A percentile compares a stretch with the other conserved stretches of the same genome.
phyloP scores from a whole-genome alignment of 176 grass and related monocot genomes.

The Oryza brachyantha region DNA sequence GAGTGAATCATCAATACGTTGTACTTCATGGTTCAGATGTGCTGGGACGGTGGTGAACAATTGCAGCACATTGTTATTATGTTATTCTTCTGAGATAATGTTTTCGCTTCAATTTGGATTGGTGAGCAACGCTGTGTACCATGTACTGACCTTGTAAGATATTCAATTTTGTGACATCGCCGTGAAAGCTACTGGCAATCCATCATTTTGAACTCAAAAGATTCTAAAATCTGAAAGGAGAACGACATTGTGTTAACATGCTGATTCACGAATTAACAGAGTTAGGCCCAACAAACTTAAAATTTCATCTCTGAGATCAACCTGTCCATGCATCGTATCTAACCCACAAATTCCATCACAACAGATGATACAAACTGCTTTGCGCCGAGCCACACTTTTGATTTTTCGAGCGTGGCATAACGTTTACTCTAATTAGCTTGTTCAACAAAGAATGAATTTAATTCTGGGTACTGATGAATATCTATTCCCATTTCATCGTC shows the following conservation, averaged over 20 bases:
- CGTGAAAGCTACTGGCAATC: background rate
- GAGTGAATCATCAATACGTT: background rate
- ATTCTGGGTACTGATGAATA: background rate
- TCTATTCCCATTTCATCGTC: background rate
- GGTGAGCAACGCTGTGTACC: too few species aligned
- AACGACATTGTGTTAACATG: background rate
- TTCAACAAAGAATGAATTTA: background rate
- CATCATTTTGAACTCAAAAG: background rate
- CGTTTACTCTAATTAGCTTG: background rate
- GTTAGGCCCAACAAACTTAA: background rate
- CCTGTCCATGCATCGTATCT: background rate
- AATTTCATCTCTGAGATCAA: background rate
- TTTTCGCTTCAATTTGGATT: background rate
- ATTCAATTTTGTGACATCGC: background rate
- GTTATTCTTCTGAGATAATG: background rate
- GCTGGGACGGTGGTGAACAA: background rate
- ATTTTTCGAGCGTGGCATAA: background rate
- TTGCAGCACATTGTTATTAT: background rate
- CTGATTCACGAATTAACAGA: background rate
- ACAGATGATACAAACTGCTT: background rate
- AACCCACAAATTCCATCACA: background rate
- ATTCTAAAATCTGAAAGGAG: background rate
- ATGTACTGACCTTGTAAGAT: background rate
- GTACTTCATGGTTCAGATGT: background rate
- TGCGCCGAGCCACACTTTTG: background rate